Evolutionary conservation across 768 basidiomycete genomes (phyloP), one percentile per base, ranked within the genome.

Genomic region (Russula griseocarnosa): DNA sequence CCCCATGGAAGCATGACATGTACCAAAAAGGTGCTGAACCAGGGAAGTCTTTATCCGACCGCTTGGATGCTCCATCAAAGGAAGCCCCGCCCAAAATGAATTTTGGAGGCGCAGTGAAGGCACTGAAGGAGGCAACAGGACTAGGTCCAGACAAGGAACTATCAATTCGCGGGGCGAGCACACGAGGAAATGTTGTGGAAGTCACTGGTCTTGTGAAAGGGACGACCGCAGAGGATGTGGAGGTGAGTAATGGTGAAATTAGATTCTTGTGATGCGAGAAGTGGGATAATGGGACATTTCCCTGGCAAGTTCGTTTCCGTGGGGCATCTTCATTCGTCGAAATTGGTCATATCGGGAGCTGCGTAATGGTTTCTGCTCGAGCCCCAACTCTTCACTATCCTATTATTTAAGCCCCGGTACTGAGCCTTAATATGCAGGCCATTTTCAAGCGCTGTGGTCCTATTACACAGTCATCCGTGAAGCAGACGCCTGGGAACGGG

Each of bases 401-500:
- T 24, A 30, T 36, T 22, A 55, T 53, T 34, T 20, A 49, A 9
- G 28, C 36, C 18, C 28, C 2, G 11, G 18, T 38, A 56, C 46
- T 61, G 16, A 56, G 32, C 36, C 32, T 16, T 10, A 58, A 22
- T 38, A 7, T 4, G 4, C 32, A 69, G 68, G 68, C 68, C 18
- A 69, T 69, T 51, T 69, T 69, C 62, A 69, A 69, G 56, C 66
- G 62, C 16, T 69, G 66, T 42, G 68, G 68, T 34, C 59, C 56
- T n/a, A 64, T 69, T 26, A 69, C 66, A 34, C 61, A 67, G 56
- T 63, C 68, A 7, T 60, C 61, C 22, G 68, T 58, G 46, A 64
- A 67, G 49, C 56, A 55, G 46, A 20, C n/a, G 18, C 16, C 6
- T 16, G 57, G 51, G n/a, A 61, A 28, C 30, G 62, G 62, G 32